phyloP scores from a whole-genome alignment of 2,329 filamentous ascomycete species.

The Aspergillus pseudonomiae region DNA sequence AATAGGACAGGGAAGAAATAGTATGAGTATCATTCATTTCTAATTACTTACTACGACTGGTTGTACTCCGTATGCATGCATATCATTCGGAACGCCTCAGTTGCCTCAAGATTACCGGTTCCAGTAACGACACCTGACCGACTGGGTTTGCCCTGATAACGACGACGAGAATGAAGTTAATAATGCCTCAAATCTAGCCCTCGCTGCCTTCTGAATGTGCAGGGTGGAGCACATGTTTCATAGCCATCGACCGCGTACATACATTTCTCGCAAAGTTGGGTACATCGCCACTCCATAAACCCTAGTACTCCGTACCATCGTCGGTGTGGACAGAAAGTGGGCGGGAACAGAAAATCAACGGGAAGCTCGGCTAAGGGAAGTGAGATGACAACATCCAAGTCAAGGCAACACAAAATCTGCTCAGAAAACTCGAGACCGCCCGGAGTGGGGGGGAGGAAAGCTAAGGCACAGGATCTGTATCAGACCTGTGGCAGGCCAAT shows the following conservation, averaged over 20 bases:
- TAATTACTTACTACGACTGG: background rate
- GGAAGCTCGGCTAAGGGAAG: constrained; percentile 8
- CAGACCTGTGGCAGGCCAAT: constrained; percentile 4
- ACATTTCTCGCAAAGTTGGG: background rate
- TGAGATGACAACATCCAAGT: constrained; percentile 1
- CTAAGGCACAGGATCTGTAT: constrained; percentile 9
- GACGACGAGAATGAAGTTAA: background rate
- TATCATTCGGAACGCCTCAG: background rate
- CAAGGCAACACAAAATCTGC: background rate
- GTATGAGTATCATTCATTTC: too few relatives aligned
- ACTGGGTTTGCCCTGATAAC: background rate
- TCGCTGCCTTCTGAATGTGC: background rate
- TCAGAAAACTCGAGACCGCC: background rate
- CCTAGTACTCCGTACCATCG: background rate
- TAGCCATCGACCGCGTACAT: background rate
- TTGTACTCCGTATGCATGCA: background rate
- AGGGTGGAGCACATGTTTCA: constrained; percentile 4
- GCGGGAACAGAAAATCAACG: background rate
- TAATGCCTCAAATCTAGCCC: constrained; percentile 6
- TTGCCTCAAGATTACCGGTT: background rate
- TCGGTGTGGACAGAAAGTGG: background rate
- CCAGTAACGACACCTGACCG: background rate
- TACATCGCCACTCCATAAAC: background rate
- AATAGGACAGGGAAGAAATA: background rate
- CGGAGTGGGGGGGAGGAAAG: background rate